phyloP scores from a whole-genome alignment of 2,329 filamentous ascomycete species.

The Magnaporthales sp. region DNA sequence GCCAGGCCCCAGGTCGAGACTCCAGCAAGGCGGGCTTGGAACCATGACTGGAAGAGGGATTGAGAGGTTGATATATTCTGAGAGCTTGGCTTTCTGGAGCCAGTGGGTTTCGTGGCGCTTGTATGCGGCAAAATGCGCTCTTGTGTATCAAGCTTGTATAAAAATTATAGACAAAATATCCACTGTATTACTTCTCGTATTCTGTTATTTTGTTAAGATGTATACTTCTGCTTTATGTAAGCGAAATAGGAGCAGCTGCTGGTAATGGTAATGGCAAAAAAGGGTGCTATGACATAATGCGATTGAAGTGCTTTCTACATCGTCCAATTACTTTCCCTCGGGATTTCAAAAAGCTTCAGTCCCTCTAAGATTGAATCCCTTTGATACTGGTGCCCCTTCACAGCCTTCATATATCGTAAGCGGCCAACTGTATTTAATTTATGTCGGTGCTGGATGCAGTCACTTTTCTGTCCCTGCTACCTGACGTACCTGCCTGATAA shows the following conservation, averaged over 20 bases:
- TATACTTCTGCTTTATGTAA: background rate
- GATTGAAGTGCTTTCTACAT: too few species aligned
- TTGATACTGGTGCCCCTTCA: background rate
- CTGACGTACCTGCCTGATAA: background rate
- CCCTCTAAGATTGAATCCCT: background rate
- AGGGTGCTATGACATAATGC: too few species aligned
- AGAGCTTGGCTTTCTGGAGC: background rate
- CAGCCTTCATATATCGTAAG: background rate
- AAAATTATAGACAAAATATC: background rate
- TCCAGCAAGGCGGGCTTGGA: slow-evolving; percentile 74
- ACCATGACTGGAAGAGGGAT: slow-evolving; percentile 75
- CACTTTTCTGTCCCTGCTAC: background rate
- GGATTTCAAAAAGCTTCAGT: background rate
- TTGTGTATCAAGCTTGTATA: background rate
- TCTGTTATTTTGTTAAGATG: background rate
- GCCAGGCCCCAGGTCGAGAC: slow-evolving; percentile 76
- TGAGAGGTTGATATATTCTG: background rate
- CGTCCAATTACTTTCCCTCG: too few species aligned
- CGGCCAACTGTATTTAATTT: background rate
- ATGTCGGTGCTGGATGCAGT: background rate
- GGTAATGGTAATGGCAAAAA: too few species aligned
- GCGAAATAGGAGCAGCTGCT: too few species aligned
- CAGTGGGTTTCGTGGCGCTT: background rate
- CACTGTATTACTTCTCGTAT: background rate
- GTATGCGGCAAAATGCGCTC: background rate